Conservation (phyloP, 768 basidiomycete genomes). For the Lentinus tigrinus region DNA sequence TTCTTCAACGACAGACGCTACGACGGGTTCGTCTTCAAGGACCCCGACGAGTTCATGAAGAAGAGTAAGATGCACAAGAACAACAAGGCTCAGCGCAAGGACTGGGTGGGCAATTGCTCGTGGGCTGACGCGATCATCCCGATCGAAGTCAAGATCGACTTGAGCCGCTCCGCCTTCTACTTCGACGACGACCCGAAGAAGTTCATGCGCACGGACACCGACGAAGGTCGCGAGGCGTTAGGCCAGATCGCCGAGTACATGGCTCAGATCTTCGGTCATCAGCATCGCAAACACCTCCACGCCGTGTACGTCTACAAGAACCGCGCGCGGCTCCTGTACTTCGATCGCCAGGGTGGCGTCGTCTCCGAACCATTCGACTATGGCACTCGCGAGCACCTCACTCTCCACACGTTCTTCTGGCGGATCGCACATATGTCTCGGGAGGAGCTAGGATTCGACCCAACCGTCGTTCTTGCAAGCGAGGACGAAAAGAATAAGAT, state of each 20-base stretch:
- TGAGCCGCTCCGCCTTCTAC: not conserved
- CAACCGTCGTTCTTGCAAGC: not conserved
- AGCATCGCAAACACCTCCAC: not conserved
- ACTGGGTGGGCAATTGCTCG: not conserved
- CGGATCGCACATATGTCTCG: not conserved
- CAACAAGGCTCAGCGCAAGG: not conserved
- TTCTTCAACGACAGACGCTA: not conserved
- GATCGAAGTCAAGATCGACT: not conserved
- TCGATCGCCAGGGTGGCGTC: not conserved
- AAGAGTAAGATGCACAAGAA: not conserved
- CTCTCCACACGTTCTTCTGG: not conserved
- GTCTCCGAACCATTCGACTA: not conserved
- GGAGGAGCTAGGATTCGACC: not conserved
- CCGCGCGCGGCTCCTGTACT: not conserved
- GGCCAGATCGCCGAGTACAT: not conserved
- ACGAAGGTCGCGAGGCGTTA: not conserved
- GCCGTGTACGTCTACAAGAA: not conserved
- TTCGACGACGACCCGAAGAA: not conserved
- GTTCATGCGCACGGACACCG: not conserved
- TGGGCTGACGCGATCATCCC: not conserved
- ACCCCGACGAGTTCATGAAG: not conserved
- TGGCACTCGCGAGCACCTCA: not conserved
- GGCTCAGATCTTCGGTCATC: not conserved
- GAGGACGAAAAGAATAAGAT: not conserved
- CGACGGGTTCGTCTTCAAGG: not conserved